These are phyloP conservation scores for Pseudogymnoascus sp. DNA, from an alignment of 2,329 filamentous ascomycete genomes.

Conservation along the genomic window DNA sequence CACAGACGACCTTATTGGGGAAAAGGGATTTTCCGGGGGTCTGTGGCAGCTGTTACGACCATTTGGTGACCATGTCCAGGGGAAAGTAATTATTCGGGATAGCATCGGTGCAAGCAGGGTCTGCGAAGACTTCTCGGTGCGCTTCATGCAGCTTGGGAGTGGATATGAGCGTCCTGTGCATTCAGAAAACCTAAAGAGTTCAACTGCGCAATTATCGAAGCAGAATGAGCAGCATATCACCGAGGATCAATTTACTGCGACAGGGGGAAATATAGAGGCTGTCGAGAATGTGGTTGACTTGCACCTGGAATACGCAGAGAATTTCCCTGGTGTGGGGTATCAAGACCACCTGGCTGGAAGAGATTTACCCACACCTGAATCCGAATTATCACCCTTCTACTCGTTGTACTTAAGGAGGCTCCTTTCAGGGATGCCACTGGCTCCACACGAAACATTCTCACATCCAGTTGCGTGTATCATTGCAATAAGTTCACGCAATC, in stretches of 20 bases:
- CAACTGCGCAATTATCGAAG: not conserved
- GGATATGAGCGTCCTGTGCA: slow-evolving; percentile 43
- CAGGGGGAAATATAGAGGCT: slow-evolving; percentile 52
- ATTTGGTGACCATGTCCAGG: slow-evolving; percentile 81
- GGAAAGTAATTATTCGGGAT: slow-evolving; percentile 85
- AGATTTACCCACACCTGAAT: not conserved
- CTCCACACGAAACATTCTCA: slow-evolving; percentile 85
- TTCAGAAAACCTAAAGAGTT: not conserved
- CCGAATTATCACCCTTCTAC: slow-evolving; percentile 68
- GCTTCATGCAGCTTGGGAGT: slow-evolving; percentile 69
- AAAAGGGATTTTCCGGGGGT: slow-evolving; percentile 79
- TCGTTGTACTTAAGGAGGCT: slow-evolving; percentile 77
- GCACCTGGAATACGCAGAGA: slow-evolving; percentile 71
- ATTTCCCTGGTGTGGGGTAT: slow-evolving; percentile 24
- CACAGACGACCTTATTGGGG: slow-evolving; percentile 69
- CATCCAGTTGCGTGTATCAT: slow-evolving; percentile 94
- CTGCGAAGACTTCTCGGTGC: slow-evolving; percentile 85
- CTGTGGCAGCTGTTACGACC: slow-evolving; percentile 81
- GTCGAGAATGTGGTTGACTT: slow-evolving; percentile 76
- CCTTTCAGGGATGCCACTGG: slow-evolving; percentile 70
- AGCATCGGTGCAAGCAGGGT: slow-evolving; percentile 76
- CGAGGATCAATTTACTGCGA: slow-evolving; percentile 14
- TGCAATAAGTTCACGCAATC: slow-evolving; percentile 85
- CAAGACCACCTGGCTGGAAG: slow-evolving; percentile 33
- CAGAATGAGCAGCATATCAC: slow-evolving; percentile 17